Conservation (phyloP, 176 grass and related monocot genomes). For the Pontederia crassipes region DNA sequence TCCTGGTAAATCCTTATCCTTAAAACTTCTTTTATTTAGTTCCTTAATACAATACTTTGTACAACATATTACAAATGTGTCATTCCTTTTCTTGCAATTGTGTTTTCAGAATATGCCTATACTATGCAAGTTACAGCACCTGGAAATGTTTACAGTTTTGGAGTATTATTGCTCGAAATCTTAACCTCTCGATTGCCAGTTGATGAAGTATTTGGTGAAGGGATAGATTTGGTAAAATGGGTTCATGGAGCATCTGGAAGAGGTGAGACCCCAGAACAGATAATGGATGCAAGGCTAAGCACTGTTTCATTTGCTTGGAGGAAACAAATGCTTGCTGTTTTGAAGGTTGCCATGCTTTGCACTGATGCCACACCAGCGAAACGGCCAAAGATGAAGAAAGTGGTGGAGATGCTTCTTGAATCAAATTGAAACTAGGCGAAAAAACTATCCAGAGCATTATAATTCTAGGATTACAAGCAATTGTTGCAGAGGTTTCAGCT, state of each 20-base stretch:
- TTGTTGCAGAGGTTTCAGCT: no score
- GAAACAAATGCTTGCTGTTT: constrained; percentile 79
- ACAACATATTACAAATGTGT: background rate
- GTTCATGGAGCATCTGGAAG: constrained; percentile 52
- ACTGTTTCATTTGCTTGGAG: constrained; percentile 78
- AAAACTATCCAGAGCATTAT: no score
- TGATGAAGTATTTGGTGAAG: constrained; percentile 79
- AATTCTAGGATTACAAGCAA: no score
- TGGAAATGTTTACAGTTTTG: constrained; percentile 94
- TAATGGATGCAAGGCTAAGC: constrained; percentile 87
- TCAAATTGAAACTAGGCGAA: constrained; percentile 36
- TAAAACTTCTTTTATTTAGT: constrained; percentile 1
- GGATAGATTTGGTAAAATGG: constrained; percentile 88
- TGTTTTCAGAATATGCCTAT: constrained; percentile 86
- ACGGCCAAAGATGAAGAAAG: constrained; percentile 86
- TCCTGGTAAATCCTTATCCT: constrained; percentile 47
- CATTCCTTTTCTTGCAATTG: background rate
- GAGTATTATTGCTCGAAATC: constrained; percentile 80
- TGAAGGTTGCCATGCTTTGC: constrained; percentile 79
- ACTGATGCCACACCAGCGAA: constrained; percentile 48
- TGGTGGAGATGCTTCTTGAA: constrained; percentile 82
- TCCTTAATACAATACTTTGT: background rate
- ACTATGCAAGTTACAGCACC: constrained; percentile 90
- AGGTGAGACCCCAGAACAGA: constrained; percentile 75
- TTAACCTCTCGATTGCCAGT: constrained; percentile 68